Conservation (phyloP, 2,329 filamentous ascomycete genomes). For the Tolypocladium nubicola region DNA sequence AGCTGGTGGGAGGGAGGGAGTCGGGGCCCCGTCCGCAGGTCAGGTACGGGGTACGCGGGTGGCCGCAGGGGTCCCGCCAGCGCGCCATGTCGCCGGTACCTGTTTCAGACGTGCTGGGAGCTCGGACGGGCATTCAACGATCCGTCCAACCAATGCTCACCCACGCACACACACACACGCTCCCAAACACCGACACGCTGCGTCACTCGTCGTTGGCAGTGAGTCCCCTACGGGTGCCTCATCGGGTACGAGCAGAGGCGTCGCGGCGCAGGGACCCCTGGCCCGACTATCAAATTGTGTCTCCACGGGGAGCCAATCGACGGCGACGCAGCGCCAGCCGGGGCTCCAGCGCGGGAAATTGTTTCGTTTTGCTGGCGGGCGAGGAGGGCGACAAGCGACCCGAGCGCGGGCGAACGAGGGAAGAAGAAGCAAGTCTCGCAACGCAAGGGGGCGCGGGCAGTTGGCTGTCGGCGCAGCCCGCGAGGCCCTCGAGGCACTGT, state of each 20-base stretch:
- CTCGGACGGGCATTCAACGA: not conserved
- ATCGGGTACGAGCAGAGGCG: not conserved
- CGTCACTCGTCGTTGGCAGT: not conserved
- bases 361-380: not conserved
- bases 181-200: too few relatives aligned
- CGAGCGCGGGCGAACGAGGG: not conserved
- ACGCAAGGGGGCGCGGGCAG: not conserved
- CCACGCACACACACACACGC: too few relatives aligned
- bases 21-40: not conserved
- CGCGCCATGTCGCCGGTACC: not conserved
- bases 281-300: not conserved
- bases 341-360: not conserved
- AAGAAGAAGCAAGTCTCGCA: not conserved
- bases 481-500: not conserved
- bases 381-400: not conserved
- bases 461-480: not conserved
- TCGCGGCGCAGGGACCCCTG: not conserved
- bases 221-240: not conserved
- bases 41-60: not conserved
- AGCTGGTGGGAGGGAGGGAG: not conserved
- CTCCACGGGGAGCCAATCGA: not conserved
- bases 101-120: not conserved
- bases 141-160: not conserved
- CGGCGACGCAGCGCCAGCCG: not conserved
- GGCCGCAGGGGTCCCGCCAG: not conserved